These are phyloP conservation scores for Aspergillus olivimuriae DNA, from an alignment of 495 filamentous ascomycete genomes.

Conservation along the genomic window DNA sequence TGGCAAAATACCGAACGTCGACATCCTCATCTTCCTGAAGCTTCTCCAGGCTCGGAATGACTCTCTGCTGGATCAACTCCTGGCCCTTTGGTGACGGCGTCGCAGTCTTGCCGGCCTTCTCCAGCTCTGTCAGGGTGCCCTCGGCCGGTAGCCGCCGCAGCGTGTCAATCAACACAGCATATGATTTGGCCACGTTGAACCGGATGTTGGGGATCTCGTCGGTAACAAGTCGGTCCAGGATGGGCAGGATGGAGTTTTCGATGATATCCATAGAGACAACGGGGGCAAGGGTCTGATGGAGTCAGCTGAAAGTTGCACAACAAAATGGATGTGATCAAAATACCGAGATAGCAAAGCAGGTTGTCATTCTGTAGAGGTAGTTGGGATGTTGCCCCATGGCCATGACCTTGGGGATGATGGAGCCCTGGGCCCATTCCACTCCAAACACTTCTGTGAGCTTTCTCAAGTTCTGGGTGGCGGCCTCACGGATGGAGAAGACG, in stretches of 20 bases:
- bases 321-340: slow-evolving; percentile 28
- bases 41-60: slow-evolving; percentile 89
- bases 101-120: slow-evolving; percentile 62
- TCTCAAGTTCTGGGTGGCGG: slow-evolving; percentile 92
- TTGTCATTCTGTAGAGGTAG: slow-evolving; percentile 99
- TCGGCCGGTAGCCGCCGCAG: slow-evolving; percentile 82
- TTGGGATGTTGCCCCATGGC: slow-evolving; percentile 96
- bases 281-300: slow-evolving; percentile 74
- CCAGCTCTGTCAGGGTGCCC: slow-evolving; percentile 76
- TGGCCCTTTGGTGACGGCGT: slow-evolving; percentile 65
- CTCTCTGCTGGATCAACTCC: slow-evolving; percentile 78
- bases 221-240: slow-evolving; percentile 83
- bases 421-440: slow-evolving; percentile 94
- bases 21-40: slow-evolving; percentile 94
- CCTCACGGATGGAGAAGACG: slow-evolving; percentile 96
- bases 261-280: slow-evolving; percentile 90
- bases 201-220: slow-evolving; percentile 98
- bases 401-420: slow-evolving; percentile 98
- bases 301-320: slow-evolving; percentile 20
- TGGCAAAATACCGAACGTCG: slow-evolving; percentile 94
- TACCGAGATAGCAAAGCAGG: slow-evolving; percentile 96
- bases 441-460: slow-evolving; percentile 98
- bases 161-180: slow-evolving; percentile 78
- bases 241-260: slow-evolving; percentile 86
- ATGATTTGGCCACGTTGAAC: slow-evolving; percentile 99